Evolutionary conservation across 805 yeast species (phyloP).

Genomic region (Wickerhamomyces rabaulensis): DNA sequence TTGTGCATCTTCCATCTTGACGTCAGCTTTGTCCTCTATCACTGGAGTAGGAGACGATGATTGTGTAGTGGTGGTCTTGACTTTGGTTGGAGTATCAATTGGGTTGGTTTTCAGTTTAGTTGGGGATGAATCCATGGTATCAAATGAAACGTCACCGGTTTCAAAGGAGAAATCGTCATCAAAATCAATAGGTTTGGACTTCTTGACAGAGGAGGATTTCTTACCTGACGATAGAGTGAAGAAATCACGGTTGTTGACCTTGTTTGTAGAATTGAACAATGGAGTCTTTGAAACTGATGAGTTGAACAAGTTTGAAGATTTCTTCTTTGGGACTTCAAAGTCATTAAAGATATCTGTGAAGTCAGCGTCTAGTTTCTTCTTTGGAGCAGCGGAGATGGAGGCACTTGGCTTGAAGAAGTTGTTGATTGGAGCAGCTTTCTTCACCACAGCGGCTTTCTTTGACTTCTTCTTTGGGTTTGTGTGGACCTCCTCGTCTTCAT

Average conservation of each 20-base stretch:
- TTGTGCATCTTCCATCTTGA: conserved; percentile 38
- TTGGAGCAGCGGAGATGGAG: conserved; percentile 20
- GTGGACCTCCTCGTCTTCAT: conserved; percentile 39
- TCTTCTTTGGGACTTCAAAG: conserved; percentile 18
- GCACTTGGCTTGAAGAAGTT: conserved; percentile 45
- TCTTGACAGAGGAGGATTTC: conserved; percentile 24
- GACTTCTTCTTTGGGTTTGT: conserved; percentile 14
- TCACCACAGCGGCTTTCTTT: conserved; percentile 17
- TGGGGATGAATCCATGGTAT: conserved; percentile 34
- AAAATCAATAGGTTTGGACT: conserved; percentile 18
- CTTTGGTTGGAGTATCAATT: conserved; percentile 18
- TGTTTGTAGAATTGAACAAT: conserved; percentile 21
- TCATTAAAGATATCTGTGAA: conserved; percentile 64
- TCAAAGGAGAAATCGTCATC: conserved; percentile 27
- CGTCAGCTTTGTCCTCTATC: conserved; percentile 26
- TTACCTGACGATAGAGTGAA: conserved; percentile 20
- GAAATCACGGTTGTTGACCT: conserved; percentile 20
- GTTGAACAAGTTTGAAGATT: conserved; percentile 11
- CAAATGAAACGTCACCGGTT: conserved; percentile 20
- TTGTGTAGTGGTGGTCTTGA: conserved; percentile 9
- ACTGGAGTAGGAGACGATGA: conserved; percentile 2
- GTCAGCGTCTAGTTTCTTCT: conserved; percentile 43
- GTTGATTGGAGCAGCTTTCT: conserved; percentile 43
- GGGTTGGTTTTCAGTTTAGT: conserved; percentile 19
- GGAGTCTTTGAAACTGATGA: conserved; percentile 15